Evolutionary conservation across 1,284 basidiomycete genomes (phyloP), one percentile per base, ranked within the genome.

Genomic region (Gomphus bonarii): DNA sequence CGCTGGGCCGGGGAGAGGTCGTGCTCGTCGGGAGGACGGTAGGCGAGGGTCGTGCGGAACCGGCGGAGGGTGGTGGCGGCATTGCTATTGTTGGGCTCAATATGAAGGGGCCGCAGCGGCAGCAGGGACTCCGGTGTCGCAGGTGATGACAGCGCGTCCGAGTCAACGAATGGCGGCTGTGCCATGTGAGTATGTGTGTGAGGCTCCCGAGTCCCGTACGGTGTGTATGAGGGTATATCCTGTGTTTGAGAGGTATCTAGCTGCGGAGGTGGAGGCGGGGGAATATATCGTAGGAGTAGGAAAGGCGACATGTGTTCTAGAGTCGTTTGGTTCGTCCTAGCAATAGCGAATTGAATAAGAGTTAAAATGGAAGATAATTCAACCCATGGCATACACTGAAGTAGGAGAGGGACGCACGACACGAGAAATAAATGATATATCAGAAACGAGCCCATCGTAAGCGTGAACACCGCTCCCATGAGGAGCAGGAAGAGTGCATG

Each of bases 261-360:
- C 10, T n/a, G 18, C n/a, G 42, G 47, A 25, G 25, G 14, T 3
- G 47, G 48, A 42, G 61, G 54, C 16, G 57, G 56, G 14, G 66
- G 65, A 35, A 91, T 72, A 64, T 86, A 71, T 55, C 82, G 80
- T 50, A 91, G 74, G 10, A 91, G 76, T 31, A 87, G 71, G 65
- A 87, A 89, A 2, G 88, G 87, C 0, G 88, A 82, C 40, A 93
- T 77, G 60, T 84, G 78, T 67, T 95, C 91, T 31, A 93, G 64
- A 0, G 91, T 94, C 3, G 91, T 92, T 68, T 91, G 86, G 67
- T 94, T 94, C 47, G 85, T 88, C 30, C 89, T 92, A 63, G 18
- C 16, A 53, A 35, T 28, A 50, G 7, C 42, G 44, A 14, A 18
- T 58, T 33, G 38, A 46, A 57, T 48, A 54, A 44, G 22, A 28